These are phyloP conservation scores for Porphyrellus cyaneotinctus DNA, from an alignment of 768 basidiomycete species.

Conservation along the genomic window DNA sequence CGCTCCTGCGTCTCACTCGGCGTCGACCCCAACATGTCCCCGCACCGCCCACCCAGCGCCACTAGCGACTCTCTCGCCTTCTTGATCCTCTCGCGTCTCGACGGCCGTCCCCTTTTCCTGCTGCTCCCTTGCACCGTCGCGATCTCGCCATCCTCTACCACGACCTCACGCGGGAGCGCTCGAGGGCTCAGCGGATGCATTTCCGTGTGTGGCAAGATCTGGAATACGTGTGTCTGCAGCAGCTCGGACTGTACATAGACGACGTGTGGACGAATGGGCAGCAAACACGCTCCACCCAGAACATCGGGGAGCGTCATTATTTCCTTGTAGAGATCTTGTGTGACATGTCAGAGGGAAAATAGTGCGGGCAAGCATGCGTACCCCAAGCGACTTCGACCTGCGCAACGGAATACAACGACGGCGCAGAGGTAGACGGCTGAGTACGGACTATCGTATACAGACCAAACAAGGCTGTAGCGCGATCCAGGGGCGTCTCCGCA, in stretches of 20 bases:
- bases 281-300: constrained; percentile 39
- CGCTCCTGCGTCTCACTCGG: constrained; percentile 33
- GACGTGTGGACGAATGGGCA: constrained; percentile 48
- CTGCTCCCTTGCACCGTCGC: constrained; percentile 13
- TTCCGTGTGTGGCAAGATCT: constrained; percentile 54
- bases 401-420: constrained; percentile 45
- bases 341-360: constrained; percentile 3
- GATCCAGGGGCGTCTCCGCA: constrained; percentile 49
- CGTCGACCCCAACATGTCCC: constrained; percentile 17
- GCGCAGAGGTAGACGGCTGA: constrained; percentile 55
- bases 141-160: constrained; percentile 36
- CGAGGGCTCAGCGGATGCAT: constrained; percentile 55
- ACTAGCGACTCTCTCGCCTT: constrained; percentile 49
- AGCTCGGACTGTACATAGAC: constrained; percentile 49
- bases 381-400: constrained; percentile 62
- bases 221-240: constrained; percentile 47
- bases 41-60: constrained; percentile 48
- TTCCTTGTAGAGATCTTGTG: constrained; percentile 52
- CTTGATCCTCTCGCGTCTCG: constrained; percentile 54
- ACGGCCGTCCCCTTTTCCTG: constrained; percentile 62
- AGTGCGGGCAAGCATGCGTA: constrained; percentile 19
- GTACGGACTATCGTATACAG: constrained; percentile 67
- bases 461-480: constrained; percentile 61
- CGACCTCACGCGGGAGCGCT: constrained; percentile 66
- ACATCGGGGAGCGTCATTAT: constrained; percentile 47